phyloP scores from a whole-genome alignment of 164 flowering plant species.

The Stephania japonica region DNA sequence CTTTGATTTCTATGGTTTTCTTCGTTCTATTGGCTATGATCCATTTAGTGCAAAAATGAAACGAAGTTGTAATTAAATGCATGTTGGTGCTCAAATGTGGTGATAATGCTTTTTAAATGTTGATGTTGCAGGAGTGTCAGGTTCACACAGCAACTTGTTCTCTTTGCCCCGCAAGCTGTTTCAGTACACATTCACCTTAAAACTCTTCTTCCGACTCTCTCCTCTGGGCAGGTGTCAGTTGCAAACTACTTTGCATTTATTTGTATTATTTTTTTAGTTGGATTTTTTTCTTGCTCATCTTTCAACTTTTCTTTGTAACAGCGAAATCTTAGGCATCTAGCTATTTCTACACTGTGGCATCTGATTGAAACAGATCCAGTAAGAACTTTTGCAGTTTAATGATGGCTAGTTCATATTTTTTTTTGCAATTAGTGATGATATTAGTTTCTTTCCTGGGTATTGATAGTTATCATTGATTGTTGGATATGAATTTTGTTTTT shows the following conservation, averaged over 20 bases:
- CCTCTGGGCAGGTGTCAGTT: slow-evolving; percentile 77
- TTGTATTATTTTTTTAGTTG: neutral
- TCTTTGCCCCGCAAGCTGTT: slow-evolving; percentile 98
- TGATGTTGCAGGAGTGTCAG: slow-evolving; percentile 63
- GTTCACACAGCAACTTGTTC: slow-evolving; percentile 93
- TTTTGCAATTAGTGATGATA: neutral
- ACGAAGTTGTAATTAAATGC: neutral
- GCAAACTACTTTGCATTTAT: neutral
- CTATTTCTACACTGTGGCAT: slow-evolving; percentile 84
- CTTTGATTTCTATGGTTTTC: neutral
- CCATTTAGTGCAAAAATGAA: neutral
- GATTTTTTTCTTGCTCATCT: slow-evolving; percentile 2
- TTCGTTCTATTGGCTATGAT: slow-evolving; percentile 1
- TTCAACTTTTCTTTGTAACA: slow-evolving; percentile 29
- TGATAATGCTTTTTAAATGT: neutral
- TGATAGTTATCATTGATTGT: neutral
- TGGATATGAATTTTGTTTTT: neutral
- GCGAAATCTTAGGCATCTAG: slow-evolving; percentile 84
- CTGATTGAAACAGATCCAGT: slow-evolving; percentile 97
- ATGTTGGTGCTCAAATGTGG: neutral
- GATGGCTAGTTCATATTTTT: neutral
- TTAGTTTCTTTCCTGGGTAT: neutral
- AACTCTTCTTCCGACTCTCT: slow-evolving; percentile 72
- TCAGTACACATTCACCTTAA: slow-evolving; percentile 80
- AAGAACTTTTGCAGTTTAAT: slow-evolving; percentile 21